These are phyloP conservation scores for Trichocomaceae sp. DNA, from an alignment of 2,329 filamentous ascomycete species.

Conservation along the genomic window DNA sequence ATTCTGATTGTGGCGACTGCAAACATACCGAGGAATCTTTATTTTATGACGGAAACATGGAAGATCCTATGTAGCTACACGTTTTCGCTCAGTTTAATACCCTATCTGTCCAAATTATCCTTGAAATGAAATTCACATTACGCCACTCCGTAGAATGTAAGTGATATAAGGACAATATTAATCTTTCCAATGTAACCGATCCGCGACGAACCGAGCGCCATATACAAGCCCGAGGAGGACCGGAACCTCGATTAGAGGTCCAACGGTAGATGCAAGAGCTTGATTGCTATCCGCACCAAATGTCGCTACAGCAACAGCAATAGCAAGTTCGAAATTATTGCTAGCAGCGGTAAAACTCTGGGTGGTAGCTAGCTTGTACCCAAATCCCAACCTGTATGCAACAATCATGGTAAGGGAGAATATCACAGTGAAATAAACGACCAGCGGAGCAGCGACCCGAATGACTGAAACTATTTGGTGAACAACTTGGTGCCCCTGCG, in stretches of 20 bases:
- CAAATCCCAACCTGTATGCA: slow-evolving; percentile 61
- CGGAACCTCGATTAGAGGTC: slow-evolving; percentile 79
- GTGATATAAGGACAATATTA: not conserved
- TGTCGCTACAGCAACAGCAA: slow-evolving; percentile 76
- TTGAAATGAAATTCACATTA: not conserved
- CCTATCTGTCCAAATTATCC: not conserved
- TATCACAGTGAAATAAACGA: slow-evolving; percentile 73
- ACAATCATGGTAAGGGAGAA: slow-evolving; percentile 64
- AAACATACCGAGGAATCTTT: not conserved
- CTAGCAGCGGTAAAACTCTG: slow-evolving; percentile 86
- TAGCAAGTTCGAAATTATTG: slow-evolving; percentile 90
- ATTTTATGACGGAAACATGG: not conserved
- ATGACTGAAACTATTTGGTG: slow-evolving; percentile 78
- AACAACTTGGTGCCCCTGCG: slow-evolving; percentile 68
- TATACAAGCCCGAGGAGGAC: slow-evolving; percentile 74
- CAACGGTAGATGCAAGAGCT: slow-evolving; percentile 74
- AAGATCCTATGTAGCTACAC: not conserved
- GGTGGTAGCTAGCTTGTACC: slow-evolving; percentile 63
- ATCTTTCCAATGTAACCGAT: slow-evolving; percentile 50
- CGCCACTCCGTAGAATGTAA: not conserved
- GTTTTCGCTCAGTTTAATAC: not conserved
- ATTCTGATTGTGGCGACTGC: not conserved
- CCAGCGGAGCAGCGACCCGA: slow-evolving; percentile 69
- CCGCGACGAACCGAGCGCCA: slow-evolving; percentile 54
- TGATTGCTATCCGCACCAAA: slow-evolving; percentile 73